Conservation (phyloP, 2,329 filamentous ascomycete species). For the Colletotrichum caudatum region DNA sequence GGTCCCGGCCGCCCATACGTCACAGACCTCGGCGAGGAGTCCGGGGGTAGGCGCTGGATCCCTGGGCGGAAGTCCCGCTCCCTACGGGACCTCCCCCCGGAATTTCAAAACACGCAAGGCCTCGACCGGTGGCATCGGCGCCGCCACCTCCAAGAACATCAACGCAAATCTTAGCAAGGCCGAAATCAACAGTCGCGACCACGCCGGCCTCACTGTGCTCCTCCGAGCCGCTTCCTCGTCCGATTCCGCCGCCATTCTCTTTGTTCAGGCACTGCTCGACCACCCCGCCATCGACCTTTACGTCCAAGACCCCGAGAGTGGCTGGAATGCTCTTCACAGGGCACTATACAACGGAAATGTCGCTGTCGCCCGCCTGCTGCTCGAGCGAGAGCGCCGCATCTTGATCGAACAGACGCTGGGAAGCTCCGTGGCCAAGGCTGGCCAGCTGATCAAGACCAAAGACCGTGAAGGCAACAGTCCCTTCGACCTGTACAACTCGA, state of each 20-base stretch:
- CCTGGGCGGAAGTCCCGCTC: slow-evolving; percentile 55
- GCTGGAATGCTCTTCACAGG: slow-evolving; percentile 94
- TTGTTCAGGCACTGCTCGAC: slow-evolving; percentile 83
- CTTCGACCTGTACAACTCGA: slow-evolving; percentile 91
- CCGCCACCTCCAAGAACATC: slow-evolving; percentile 59
- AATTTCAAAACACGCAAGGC: slow-evolving; percentile 64
- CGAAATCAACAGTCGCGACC: slow-evolving; percentile 88
- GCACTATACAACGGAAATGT: slow-evolving; percentile 92
- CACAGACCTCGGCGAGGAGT: slow-evolving; percentile 67
- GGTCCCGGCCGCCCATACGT: slow-evolving; percentile 74
- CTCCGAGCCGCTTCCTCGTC: slow-evolving; percentile 86
- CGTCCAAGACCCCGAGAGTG: slow-evolving; percentile 87
- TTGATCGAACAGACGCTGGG: slow-evolving; percentile 69
- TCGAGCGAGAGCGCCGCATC: slow-evolving; percentile 81
- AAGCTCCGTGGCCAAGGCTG: slow-evolving; percentile 70
- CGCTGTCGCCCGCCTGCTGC: slow-evolving; percentile 83
- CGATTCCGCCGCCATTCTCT: slow-evolving; percentile 75
- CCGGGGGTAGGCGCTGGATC: slow-evolving; percentile 56
- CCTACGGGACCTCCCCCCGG: slow-evolving; percentile 63
- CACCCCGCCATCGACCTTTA: slow-evolving; percentile 89
- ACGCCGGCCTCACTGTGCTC: slow-evolving; percentile 83
- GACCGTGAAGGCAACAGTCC: slow-evolving; percentile 95
- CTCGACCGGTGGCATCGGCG: slow-evolving; percentile 61
- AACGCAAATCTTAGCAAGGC: slow-evolving; percentile 61
- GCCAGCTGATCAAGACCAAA: slow-evolving; percentile 91